Percentiles rank a stretch among this genome's conserved stretches.
Evolutionary conservation across 1,139 yeast genomes (phyloP).

Genomic region (Hyphopichia pseudoburtonii): DNA sequence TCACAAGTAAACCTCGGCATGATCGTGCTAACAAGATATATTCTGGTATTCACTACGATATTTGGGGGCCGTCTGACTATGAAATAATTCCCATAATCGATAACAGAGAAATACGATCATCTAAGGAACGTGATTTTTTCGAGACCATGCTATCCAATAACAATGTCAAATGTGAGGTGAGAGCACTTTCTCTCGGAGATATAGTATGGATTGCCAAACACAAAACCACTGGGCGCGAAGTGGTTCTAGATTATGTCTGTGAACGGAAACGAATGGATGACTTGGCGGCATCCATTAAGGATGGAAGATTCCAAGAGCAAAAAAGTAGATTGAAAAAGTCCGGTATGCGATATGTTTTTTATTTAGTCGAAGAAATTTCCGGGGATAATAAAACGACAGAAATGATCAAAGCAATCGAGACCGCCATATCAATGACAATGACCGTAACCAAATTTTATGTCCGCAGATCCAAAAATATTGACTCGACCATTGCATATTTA

Average conservation of each 20-base stretch:
- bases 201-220: conserved; percentile 84
- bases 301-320: conserved; percentile 87
- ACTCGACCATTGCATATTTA: conserved; percentile 71
- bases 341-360: conserved; percentile 66
- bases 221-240: conserved; percentile 55
- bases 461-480: conserved; percentile 67
- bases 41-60: conserved; percentile 30
- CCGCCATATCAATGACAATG: conserved; percentile 74
- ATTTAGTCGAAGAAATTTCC: conserved; percentile 78
- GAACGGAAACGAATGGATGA: conserved; percentile 92
- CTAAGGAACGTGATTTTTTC: conserved; percentile 64
- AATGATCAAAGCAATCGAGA: conserved; percentile 66
- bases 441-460: conserved; percentile 67
- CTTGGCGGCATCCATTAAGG: conserved; percentile 75
- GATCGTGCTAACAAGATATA: conserved; percentile 22
- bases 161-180: conserved; percentile 53
- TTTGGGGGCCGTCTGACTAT: conserved; percentile 45
- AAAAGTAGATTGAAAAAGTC: conserved; percentile 71
- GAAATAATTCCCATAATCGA: conserved; percentile 69
- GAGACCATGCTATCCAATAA: conserved; percentile 48
- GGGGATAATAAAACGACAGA: conserved; percentile 32
- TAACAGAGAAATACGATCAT: conserved; percentile 73
- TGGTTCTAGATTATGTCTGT: conserved; percentile 73
- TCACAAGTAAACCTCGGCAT: no score
- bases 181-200: conserved; percentile 80